Conservation (phyloP, 495 filamentous ascomycete species). For the Opeltia flavorubescens region DNA sequence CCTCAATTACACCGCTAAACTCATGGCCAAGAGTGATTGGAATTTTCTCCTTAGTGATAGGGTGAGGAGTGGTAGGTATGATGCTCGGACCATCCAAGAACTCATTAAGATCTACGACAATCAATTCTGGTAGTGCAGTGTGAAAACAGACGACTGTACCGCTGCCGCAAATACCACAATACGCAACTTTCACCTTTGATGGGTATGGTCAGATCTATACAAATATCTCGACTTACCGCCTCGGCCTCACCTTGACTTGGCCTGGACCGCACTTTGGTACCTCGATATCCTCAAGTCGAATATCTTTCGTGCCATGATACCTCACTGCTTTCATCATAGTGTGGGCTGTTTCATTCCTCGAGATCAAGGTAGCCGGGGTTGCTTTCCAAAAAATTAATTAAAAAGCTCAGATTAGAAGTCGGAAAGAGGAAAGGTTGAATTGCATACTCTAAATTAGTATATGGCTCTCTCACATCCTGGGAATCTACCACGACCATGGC, state of each 20-base stretch:
- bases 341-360: background rate
- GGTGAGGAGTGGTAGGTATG: slow-evolving; percentile 38
- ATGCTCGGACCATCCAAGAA: slow-evolving; percentile 40
- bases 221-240: background rate
- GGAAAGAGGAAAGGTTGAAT: no score
- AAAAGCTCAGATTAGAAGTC: no score
- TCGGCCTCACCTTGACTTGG: slow-evolving; percentile 25
- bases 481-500: background rate
- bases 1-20: slow-evolving; percentile 43
- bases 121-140: slow-evolving; percentile 6
- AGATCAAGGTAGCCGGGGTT: background rate
- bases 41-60: slow-evolving; percentile 38
- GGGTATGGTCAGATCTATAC: background rate
- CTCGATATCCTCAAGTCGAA: slow-evolving; percentile 27
- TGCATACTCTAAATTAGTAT: no score
- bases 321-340: slow-evolving; percentile 31
- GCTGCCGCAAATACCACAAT: slow-evolving; percentile 43
- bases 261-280: slow-evolving; percentile 25
- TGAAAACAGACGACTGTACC: slow-evolving; percentile 21
- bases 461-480: background rate
- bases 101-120: slow-evolving; percentile 41
- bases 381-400: background rate
- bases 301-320: slow-evolving; percentile 27
- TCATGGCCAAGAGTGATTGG: slow-evolving; percentile 51
- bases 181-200: slow-evolving; percentile 35